These are phyloP conservation scores for Pichia sporocuriosa DNA, from an alignment of 805 yeast species.

Conservation along the genomic window DNA sequence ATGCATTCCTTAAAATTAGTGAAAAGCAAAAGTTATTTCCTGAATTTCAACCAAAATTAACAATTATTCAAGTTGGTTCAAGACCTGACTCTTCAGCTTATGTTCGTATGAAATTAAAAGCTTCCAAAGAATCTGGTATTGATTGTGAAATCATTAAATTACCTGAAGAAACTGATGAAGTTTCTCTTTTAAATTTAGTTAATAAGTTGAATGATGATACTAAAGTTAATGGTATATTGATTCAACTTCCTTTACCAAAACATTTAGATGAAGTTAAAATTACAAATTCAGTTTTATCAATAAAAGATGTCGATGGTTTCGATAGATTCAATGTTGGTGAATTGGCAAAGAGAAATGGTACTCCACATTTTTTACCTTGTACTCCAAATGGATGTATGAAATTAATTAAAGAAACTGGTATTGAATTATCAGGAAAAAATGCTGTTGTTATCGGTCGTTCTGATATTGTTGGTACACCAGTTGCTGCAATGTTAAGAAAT, in stretches of 20 bases:
- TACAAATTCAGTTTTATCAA: slow-evolving; percentile 56
- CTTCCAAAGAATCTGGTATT: slow-evolving; percentile 65
- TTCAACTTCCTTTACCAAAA: slow-evolving; percentile 71
- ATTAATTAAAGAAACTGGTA: slow-evolving; percentile 50
- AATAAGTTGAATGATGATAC: slow-evolving; percentile 50
- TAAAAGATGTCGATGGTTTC: slow-evolving; percentile 79
- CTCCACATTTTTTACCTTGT: slow-evolving; percentile 69
- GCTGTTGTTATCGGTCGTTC: slow-evolving; percentile 86
- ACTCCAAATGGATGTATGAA: slow-evolving; percentile 78
- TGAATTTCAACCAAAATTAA: slow-evolving; percentile 55
- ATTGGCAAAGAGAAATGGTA: slow-evolving; percentile 64
- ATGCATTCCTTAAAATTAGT: slow-evolving; percentile 36
- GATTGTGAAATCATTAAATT: slow-evolving; percentile 53
- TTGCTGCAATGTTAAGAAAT: slow-evolving; percentile 61
- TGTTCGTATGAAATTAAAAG: slow-evolving; percentile 73
- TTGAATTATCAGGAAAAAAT: slow-evolving; percentile 52
- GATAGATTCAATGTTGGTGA: slow-evolving; percentile 75
- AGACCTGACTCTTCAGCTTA: slow-evolving; percentile 78
- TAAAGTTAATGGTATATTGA: slow-evolving; percentile 62
- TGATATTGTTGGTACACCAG: slow-evolving; percentile 80
- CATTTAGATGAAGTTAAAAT: slow-evolving; percentile 62
- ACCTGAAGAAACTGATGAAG: slow-evolving; percentile 50
- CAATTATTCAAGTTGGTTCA: slow-evolving; percentile 70
- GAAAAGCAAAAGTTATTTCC: slow-evolving; percentile 39
- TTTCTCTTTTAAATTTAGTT: slow-evolving; percentile 48